Evolutionary conservation across 352 stramenopile species (phyloP).

Genomic region (Pythium pyrilobum): DNA sequence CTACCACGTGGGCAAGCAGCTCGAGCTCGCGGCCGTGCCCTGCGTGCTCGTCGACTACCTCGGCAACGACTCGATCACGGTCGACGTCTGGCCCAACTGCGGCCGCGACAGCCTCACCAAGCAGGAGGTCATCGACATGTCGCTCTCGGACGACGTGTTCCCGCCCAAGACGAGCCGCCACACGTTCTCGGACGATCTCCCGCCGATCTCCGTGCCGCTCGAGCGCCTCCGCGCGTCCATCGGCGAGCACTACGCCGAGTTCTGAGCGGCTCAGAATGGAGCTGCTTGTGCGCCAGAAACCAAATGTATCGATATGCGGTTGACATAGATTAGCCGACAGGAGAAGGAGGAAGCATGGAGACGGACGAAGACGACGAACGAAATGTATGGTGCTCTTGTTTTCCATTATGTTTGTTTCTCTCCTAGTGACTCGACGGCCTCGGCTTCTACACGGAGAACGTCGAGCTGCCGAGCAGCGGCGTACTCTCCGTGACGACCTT

Average conservation of each 20-base stretch:
- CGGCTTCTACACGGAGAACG: neutral
- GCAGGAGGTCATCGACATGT: slow-evolving; percentile 78
- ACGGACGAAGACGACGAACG: too few relatives aligned
- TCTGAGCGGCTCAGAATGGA: slow-evolving; percentile 16
- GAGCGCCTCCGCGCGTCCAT: slow-evolving; percentile 47
- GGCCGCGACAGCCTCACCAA: slow-evolving; percentile 79
- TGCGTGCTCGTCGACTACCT: slow-evolving; percentile 82
- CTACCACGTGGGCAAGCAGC: slow-evolving; percentile 72
- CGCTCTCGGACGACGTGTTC: slow-evolving; percentile 77
- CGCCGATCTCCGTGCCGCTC: slow-evolving; percentile 75
- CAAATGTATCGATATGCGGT: slow-evolving; percentile 9
- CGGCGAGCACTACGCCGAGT: slow-evolving; percentile 24
- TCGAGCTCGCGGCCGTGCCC: slow-evolving; percentile 60
- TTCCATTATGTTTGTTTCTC: too few relatives aligned
- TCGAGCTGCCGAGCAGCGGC: slow-evolving; percentile 24
- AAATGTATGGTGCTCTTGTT: neutral
- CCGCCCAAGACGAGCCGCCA: slow-evolving; percentile 85
- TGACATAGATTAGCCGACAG: neutral
- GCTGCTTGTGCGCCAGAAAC: neutral
- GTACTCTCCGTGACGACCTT: slow-evolving; percentile 49
- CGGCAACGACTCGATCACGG: slow-evolving; percentile 76
- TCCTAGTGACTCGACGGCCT: too few relatives aligned
- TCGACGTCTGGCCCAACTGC: slow-evolving; percentile 84
- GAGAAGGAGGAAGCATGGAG: too few relatives aligned
- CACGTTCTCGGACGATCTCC: slow-evolving; percentile 78